Percentiles rank a stretch among this genome's conserved stretches.
These are phyloP conservation scores for Ceratobasidium sp. DNA, from an alignment of 1,284 basidiomycete species.

Conservation along the genomic window DNA sequence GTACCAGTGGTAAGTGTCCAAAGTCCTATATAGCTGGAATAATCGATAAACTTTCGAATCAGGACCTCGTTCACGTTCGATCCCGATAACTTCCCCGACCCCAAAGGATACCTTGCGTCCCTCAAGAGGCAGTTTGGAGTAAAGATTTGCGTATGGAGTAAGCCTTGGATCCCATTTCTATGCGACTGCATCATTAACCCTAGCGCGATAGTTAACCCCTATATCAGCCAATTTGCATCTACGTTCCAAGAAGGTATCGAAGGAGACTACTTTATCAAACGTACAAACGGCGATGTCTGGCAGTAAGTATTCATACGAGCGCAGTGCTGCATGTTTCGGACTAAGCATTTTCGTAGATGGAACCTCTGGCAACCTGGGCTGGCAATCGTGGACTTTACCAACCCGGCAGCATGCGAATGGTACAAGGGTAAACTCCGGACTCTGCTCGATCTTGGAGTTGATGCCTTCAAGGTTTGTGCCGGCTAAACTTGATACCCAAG, in stretches of 20 bases:
- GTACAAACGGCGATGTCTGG: constrained; percentile 77
- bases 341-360: constrained; percentile 63
- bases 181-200: not conserved
- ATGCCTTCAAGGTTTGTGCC: constrained; percentile 71
- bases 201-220: constrained; percentile 70
- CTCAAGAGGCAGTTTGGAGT: constrained; percentile 79
- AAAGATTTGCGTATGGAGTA: constrained; percentile 81
- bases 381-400: constrained; percentile 77
- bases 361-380: constrained; percentile 80
- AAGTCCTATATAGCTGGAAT: not conserved
- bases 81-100: constrained; percentile 80
- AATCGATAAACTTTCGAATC: not conserved
- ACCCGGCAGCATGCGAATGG: constrained; percentile 76
- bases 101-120: constrained; percentile 72
- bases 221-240: constrained; percentile 75
- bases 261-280: constrained; percentile 77
- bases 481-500: not conserved
- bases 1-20: constrained; percentile 70
- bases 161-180: constrained; percentile 51
- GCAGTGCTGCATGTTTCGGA: not conserved
- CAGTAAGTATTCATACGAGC: constrained; percentile 64
- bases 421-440: constrained; percentile 70
- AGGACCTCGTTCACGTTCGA: constrained; percentile 84
- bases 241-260: constrained; percentile 78
- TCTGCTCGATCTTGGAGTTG: constrained; percentile 77